Evolutionary conservation across 1,139 yeast genomes (phyloP).

Genomic region (Meyerozyma smithsonii): DNA sequence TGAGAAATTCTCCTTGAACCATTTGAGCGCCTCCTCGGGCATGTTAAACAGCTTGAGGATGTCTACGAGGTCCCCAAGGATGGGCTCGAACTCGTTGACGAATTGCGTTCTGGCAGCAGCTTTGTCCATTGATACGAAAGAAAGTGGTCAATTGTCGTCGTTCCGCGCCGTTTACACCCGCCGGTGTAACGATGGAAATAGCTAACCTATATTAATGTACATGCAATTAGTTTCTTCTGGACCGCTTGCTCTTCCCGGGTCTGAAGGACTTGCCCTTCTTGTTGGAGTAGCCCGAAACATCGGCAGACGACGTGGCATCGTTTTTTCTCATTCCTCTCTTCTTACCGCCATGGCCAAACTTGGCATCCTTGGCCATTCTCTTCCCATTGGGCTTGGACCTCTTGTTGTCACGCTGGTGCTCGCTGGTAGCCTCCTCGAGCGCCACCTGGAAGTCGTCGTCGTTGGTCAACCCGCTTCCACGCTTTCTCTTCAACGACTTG

Average conservation of each 20-base stretch:
- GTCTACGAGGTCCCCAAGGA: constrained; percentile 71
- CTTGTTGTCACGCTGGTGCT: constrained; percentile 33
- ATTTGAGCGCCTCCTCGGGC: constrained; percentile 79
- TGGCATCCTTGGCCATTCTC: constrained; percentile 62
- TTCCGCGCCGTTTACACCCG: background rate
- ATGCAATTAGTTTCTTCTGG: constrained; percentile 15
- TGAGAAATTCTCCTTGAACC: constrained; percentile 73
- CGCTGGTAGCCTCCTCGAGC: constrained; percentile 78
- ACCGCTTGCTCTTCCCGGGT: constrained; percentile 72
- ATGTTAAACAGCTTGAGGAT: constrained; percentile 68
- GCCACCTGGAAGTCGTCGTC: constrained; percentile 69
- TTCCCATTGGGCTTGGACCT: constrained; percentile 58
- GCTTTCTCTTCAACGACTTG: constrained; percentile 81
- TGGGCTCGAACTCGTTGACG: constrained; percentile 65
- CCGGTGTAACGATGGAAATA: background rate
- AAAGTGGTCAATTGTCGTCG: background rate
- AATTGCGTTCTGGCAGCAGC: constrained; percentile 55
- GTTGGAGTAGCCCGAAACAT: constrained; percentile 57
- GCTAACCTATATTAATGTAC: background rate
- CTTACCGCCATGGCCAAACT: constrained; percentile 65
- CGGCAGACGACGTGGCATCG: constrained; percentile 70
- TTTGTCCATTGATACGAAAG: constrained; percentile 21
- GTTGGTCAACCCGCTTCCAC: constrained; percentile 67
- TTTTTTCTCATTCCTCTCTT: constrained; percentile 71
- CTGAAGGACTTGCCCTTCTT: constrained; percentile 43